These are phyloP conservation scores for Lindgomyces ingoldianus DNA, from an alignment of 495 filamentous ascomycete species.

Conservation along the genomic window DNA sequence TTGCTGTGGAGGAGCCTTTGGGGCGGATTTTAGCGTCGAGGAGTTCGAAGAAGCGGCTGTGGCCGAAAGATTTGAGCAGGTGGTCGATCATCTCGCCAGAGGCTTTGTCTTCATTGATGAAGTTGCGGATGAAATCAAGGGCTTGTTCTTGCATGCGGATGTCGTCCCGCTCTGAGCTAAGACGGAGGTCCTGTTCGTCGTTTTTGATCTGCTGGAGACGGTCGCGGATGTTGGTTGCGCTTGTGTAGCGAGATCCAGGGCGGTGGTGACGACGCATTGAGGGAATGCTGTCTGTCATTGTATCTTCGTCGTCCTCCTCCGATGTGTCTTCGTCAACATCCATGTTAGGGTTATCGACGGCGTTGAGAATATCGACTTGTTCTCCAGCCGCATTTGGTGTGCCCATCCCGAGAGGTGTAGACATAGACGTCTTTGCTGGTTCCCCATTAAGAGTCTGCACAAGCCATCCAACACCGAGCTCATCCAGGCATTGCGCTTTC, in stretches of 20 bases:
- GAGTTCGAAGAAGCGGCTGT: slow-evolving; percentile 73
- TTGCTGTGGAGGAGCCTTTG: background rate
- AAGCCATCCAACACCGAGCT: slow-evolving; percentile 76
- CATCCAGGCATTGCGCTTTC: slow-evolving; percentile 74
- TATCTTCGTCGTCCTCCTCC: slow-evolving; percentile 49
- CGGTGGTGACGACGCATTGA: slow-evolving; percentile 46
- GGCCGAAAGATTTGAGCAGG: slow-evolving; percentile 73
- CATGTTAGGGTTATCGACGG: slow-evolving; percentile 51
- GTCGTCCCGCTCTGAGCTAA: slow-evolving; percentile 72
- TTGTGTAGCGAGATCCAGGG: slow-evolving; percentile 43
- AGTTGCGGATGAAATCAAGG: slow-evolving; percentile 82
- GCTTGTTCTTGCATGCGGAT: slow-evolving; percentile 87
- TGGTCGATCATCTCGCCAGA: slow-evolving; percentile 78
- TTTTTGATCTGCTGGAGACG: slow-evolving; percentile 57
- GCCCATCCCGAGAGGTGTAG: slow-evolving; percentile 53
- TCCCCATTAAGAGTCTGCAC: slow-evolving; percentile 47
- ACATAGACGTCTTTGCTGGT: slow-evolving; percentile 7
- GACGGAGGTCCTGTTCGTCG: slow-evolving; percentile 55
- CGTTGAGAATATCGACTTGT: slow-evolving; percentile 66
- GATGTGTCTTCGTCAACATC: slow-evolving; percentile 42
- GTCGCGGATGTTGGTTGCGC: slow-evolving; percentile 29
- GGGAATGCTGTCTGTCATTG: slow-evolving; percentile 55
- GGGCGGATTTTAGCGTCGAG: slow-evolving; percentile 66
- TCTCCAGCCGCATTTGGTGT: slow-evolving; percentile 67
- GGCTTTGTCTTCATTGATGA: slow-evolving; percentile 68